phyloP scores from a whole-genome alignment of 1,284 basidiomycete species.

The Microbotryum saponariae region DNA sequence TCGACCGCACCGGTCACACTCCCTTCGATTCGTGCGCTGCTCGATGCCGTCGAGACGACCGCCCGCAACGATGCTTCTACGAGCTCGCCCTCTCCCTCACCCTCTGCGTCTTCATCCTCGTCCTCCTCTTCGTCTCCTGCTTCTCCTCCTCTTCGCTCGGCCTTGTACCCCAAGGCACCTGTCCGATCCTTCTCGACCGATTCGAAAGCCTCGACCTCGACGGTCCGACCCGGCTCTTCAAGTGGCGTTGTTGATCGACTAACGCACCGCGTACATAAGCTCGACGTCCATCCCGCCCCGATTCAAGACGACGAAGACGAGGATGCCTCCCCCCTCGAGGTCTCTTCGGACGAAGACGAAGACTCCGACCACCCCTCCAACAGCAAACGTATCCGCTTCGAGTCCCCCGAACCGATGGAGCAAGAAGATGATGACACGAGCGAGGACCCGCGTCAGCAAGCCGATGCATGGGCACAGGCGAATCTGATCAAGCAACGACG shows the following conservation, averaged over 20 bases:
- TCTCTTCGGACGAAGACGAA: slow-evolving; percentile 20
- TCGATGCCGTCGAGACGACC: not conserved
- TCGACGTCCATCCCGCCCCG: slow-evolving; percentile 14
- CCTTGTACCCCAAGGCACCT: not conserved
- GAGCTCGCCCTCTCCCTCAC: not conserved
- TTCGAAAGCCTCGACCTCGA: slow-evolving; percentile 17
- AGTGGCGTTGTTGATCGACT: slow-evolving; percentile 30
- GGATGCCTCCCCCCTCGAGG: slow-evolving; percentile 1
- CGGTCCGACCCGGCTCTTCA: slow-evolving; percentile 9
- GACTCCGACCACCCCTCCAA: slow-evolving; percentile 17
- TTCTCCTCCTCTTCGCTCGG: slow-evolving; percentile 1
- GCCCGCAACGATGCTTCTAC: slow-evolving; percentile 4
- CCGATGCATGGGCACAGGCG: not conserved
- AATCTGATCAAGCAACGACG: slow-evolving; percentile 4
- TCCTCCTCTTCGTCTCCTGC: not conserved
- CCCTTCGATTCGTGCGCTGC: too few species aligned
- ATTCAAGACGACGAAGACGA: slow-evolving; percentile 2
- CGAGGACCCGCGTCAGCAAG: not conserved
- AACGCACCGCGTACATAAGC: slow-evolving; percentile 24
- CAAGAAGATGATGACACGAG: slow-evolving; percentile 4
- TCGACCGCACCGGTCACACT: not conserved
- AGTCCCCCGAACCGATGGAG: not conserved
- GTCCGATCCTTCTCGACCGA: not conserved
- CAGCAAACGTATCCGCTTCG: slow-evolving; percentile 9
- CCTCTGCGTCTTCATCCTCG: not conserved